Conservation (phyloP, 192 early-diverging fungal genomes). For the Phycomyces blakesleeanus region DNA sequence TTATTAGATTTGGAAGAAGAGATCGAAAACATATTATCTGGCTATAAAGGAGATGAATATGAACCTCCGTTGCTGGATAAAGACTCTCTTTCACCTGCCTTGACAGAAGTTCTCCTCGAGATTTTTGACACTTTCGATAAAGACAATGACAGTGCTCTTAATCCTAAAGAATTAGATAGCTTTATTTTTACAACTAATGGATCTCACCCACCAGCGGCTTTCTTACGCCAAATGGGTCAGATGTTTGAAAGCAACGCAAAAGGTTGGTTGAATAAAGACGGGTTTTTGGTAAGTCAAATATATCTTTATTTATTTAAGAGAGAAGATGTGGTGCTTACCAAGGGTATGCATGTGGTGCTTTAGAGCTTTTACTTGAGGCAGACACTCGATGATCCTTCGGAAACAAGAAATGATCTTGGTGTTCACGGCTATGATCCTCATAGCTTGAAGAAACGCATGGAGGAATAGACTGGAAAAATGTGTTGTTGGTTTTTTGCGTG, state of each 20-base stretch:
- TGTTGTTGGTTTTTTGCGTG: no score
- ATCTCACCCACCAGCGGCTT: slow-evolving; percentile 43
- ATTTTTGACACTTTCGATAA: slow-evolving; percentile 49
- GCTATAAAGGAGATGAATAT: slow-evolving; percentile 40
- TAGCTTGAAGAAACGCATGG: slow-evolving; percentile 15
- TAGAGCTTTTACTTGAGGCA: slow-evolving; percentile 52
- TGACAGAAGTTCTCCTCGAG: slow-evolving; percentile 35
- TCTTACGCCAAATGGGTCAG: slow-evolving; percentile 52
- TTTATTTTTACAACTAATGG: slow-evolving; percentile 52
- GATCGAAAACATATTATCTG: slow-evolving; percentile 42
- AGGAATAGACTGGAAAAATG: background rate
- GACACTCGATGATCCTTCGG: slow-evolving; percentile 52
- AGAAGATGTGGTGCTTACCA: background rate
- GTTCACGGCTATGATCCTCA: slow-evolving; percentile 49
- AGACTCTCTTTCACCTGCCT: slow-evolving; percentile 32
- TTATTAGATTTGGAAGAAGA: slow-evolving; percentile 43
- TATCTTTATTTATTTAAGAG: no score
- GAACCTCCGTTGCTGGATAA: slow-evolving; percentile 36
- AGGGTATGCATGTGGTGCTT: no score
- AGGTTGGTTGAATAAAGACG: slow-evolving; percentile 46
- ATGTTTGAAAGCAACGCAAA: slow-evolving; percentile 43
- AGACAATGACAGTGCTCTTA: slow-evolving; percentile 43
- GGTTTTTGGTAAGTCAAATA: slow-evolving; percentile 40
- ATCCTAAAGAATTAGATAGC: slow-evolving; percentile 37
- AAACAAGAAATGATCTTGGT: slow-evolving; percentile 48